phyloP scores from a whole-genome alignment of 2,329 filamentous ascomycete species.

The Scedosporium aurantiacum region DNA sequence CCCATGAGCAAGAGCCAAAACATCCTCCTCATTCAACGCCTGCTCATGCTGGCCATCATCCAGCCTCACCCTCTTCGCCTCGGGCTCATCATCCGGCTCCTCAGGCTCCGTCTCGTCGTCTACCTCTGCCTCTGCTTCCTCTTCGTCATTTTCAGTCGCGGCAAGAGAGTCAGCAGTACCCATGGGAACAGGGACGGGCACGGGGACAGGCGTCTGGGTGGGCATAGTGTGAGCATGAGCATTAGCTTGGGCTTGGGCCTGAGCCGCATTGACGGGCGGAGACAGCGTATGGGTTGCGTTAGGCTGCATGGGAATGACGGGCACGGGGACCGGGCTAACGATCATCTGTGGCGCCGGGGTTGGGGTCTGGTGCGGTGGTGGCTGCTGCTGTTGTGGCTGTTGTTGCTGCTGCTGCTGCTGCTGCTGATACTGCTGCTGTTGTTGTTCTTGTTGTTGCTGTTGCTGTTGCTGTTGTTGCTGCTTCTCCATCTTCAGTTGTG shows the following conservation, averaged over 20 bases:
- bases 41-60: conserved; percentile 21
- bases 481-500: background rate
- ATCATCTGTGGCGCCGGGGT: conserved; percentile 5
- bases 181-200: background rate
- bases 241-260: background rate
- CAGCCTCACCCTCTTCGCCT: conserved; percentile 29
- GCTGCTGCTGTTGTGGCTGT: conserved; percentile 7
- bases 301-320: conserved; percentile 7
- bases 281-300: background rate
- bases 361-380: background rate
- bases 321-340: conserved; percentile 6
- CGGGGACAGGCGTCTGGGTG: background rate
- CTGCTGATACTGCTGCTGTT: conserved; percentile 6
- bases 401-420: conserved; percentile 9
- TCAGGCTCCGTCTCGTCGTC: conserved; percentile 1
- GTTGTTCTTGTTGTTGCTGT: conserved; percentile 4
- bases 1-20: conserved; percentile 29
- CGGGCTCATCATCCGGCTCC: conserved; percentile 18
- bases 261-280: background rate
- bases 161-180: background rate
- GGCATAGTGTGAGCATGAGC: background rate
- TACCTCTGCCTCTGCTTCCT: background rate
- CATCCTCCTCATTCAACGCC: conserved; percentile 34
- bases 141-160: background rate
- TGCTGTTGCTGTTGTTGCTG: background rate